Base-by-base conservation (phyloP, 2,329 filamentous ascomycete genomes). In the Ceratocystis cacaofunesta region DNA sequence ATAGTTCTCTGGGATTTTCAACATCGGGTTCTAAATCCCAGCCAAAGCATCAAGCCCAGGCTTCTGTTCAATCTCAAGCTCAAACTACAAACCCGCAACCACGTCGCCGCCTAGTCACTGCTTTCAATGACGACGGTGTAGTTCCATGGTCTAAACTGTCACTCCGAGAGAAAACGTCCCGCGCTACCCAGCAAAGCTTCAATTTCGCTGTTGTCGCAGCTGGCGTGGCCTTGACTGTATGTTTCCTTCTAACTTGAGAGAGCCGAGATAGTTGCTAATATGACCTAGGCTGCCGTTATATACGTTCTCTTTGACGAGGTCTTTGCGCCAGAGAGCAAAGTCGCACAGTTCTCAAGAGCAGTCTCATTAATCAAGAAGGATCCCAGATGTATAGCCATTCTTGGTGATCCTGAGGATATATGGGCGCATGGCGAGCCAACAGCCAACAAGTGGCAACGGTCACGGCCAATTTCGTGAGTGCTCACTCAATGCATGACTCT, bases 121-220 rank as follows among this genome's bases (percentile, higher is more conserved):
- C 92, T 0, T 86, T 92, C 71, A 94, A 90, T 70, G 92, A 96
- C 70, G 88, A 90, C 71, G 92, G 92, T 6, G 81, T 82, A 69
- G 85, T 96, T 1, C 84, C 85, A 3, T 97, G 92, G 92, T 81
- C 78, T 2, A 80, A 94, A 65, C 81, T 97, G 1, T 90, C 86
- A 0, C 78, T 77, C 0, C 78, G 78, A 61, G 92, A 96, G 74
- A 96, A 96, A 75, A 85, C 86, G 2, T 88, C 87, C 28, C 83
- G 92, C 48, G 89, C 90, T 7, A 92, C 90, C 0, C 92, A 96
- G 75, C 92, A 96, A 75, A 88, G 87, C 17, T 87, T 95, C 78
- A 96, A 97, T 75, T 85, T 96, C 69, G 81, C 87, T 69, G 76
- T 96, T 68, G 84, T 96, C 7, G 70, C 90, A 1, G 78, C 86